Base-by-base conservation (phyloP, 495 filamentous ascomycete genomes). In the Geopyxis carbonaria region DNA sequence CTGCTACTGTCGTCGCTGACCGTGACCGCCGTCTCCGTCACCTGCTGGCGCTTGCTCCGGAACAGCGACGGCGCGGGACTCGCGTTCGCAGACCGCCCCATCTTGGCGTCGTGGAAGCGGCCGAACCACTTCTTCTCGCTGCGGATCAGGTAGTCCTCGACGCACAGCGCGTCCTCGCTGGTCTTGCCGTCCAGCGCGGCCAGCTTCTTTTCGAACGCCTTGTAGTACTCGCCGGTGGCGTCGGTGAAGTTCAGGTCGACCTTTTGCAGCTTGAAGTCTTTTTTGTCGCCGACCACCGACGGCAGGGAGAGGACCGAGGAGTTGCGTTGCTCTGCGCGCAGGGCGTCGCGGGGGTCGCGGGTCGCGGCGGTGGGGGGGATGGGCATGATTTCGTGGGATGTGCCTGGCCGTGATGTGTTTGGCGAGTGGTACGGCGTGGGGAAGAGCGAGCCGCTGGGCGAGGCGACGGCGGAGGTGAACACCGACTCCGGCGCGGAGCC, bases 231-330 rank as follows among this genome's bases (percentile, higher is more conserved):
- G 10, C 70, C 71, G 16, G 61, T 67, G 4, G 66, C 62, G 51
- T 79, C 75, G 13, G 68, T 76, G 58, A 79, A 79, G 59, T 69
- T 73, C 19, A 72, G 72, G 42, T 76, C 67, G 13, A 77, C 70
- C 43, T 75, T 68, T 44, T 78, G 74, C 18, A 77, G 63, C 48
- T 66, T 61, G 48, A 69, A 70, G 44, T 79, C 71, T 20, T 70
- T 72, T 44, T 69, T 64, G 34, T 73, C 72, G 10, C 72, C 72
- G 11, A 74, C 64, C 4, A 78, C 66, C 0, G 67, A 68, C 22
- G 67, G 62, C 30, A 68, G 64, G 56, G 38, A 68, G 54, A 49
- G 72, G 5, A 23, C 38, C 50, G 51, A 40, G 53, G 57, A 53
- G 50, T 57, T 61, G 39, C 46, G 52, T 29, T 48, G 15, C 24